phyloP scores from a whole-genome alignment of 2,329 filamentous ascomycete species.

The Cladophialophora psammophila region DNA sequence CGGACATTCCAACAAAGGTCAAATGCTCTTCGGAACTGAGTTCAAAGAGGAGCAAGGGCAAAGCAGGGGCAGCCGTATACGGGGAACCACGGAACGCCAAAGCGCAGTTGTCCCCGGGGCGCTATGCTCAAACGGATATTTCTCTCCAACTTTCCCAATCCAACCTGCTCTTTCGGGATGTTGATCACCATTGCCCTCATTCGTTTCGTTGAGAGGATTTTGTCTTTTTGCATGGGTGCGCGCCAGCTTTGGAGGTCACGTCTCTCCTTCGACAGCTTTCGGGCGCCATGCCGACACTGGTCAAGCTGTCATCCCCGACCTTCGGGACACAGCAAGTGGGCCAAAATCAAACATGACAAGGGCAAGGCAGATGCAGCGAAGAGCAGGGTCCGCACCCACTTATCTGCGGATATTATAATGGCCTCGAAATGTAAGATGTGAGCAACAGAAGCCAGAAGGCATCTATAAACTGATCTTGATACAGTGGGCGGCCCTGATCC shows the following conservation, averaged over 20 bases:
- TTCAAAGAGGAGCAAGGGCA: no score
- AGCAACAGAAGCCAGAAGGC: neutral
- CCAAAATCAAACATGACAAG: conserved; percentile 95
- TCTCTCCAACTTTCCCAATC: neutral
- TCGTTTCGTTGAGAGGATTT: neutral
- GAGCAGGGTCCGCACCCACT: conserved; percentile 70
- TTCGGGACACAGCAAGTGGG: conserved; percentile 91
- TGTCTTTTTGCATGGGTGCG: conserved; percentile 28
- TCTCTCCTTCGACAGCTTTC: conserved; percentile 27
- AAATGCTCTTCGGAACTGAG: neutral
- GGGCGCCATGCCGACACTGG: conserved; percentile 31
- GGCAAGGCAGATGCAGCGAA: conserved; percentile 80
- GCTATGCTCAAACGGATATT: conserved; percentile 4
- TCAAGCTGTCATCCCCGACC: conserved; percentile 27
- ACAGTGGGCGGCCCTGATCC: conserved; percentile 78
- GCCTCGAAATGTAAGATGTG: conserved; percentile 71
- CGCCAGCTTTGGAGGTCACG: conserved; percentile 21
- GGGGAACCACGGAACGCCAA: neutral
- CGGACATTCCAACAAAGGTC: neutral
- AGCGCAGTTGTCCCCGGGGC: neutral
- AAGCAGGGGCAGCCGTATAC: neutral
- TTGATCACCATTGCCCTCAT: neutral
- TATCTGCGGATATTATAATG: conserved; percentile 76
- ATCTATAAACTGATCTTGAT: conserved; percentile 1
- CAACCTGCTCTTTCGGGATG: neutral